Conservation (phyloP, 2,329 filamentous ascomycete genomes). For the Sporothrix brunneoviolacea region DNA sequence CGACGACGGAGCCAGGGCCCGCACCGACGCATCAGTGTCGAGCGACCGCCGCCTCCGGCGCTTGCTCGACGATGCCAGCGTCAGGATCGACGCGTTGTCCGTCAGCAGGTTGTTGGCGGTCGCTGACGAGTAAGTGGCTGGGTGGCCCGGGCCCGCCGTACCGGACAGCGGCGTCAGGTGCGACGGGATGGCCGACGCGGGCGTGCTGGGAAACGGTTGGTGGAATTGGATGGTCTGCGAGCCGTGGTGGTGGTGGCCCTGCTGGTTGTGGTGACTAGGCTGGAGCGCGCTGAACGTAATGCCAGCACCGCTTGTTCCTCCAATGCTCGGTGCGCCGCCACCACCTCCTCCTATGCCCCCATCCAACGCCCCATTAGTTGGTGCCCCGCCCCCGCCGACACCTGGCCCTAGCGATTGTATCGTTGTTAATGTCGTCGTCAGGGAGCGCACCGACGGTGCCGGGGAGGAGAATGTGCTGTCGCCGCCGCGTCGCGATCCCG, state of each 20-base stretch:
- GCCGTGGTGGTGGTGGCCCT: conserved; percentile 34
- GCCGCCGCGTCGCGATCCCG: conserved; percentile 56
- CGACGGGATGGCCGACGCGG: conserved; percentile 64
- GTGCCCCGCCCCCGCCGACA: conserved; percentile 20
- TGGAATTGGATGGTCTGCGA: conserved; percentile 52
- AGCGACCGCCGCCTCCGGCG: conserved; percentile 69
- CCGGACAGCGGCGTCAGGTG: conserved; percentile 50
- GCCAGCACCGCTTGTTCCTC: conserved; percentile 3
- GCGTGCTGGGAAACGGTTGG: conserved; percentile 58
- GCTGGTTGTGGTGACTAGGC: conserved; percentile 29
- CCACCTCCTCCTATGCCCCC: conserved; percentile 35
- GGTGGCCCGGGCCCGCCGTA: conserved; percentile 37
- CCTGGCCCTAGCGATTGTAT: conserved; percentile 66
- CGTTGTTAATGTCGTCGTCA: conserved; percentile 78
- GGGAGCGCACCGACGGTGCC: conserved; percentile 69
- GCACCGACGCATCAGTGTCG: conserved; percentile 79
- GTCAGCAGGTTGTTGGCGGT: conserved; percentile 77
- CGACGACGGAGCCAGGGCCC: conserved; percentile 75
- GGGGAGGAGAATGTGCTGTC: conserved; percentile 77
- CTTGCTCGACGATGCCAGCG: conserved; percentile 76
- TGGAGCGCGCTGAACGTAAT: conserved; percentile 23
- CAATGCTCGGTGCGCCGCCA: conserved; percentile 18
- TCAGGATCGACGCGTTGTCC: conserved; percentile 81
- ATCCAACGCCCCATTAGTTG: too few species aligned
- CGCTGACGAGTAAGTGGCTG: conserved; percentile 67